These are phyloP conservation scores for Chlorella sp. DNA, from an alignment of 139 green algal genomes.

Conservation along the genomic window DNA sequence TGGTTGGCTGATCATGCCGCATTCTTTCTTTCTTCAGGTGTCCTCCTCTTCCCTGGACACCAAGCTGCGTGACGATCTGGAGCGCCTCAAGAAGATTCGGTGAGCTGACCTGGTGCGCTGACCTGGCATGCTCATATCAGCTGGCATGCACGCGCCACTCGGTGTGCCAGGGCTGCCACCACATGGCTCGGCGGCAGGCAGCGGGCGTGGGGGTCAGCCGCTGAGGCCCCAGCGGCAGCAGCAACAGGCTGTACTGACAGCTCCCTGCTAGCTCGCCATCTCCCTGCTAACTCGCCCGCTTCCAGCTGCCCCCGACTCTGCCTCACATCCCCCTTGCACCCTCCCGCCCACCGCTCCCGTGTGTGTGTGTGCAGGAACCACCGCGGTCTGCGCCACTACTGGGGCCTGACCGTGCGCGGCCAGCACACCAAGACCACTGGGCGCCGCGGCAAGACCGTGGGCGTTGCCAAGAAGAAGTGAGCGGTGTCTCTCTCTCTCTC, in stretches of 20 bases:
- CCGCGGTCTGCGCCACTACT: slow-evolving; percentile 98
- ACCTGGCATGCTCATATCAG: no score
- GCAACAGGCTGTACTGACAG: no score
- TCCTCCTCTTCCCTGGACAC: slow-evolving; percentile 91
- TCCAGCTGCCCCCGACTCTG: no score
- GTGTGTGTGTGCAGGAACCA: slow-evolving; percentile 92
- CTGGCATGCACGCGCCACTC: no score
- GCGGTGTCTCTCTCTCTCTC: not conserved
- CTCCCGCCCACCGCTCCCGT: no score
- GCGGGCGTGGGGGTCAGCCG: no score
- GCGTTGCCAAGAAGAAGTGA: slow-evolving; percentile 39
- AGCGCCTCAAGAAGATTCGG: slow-evolving; percentile 99
- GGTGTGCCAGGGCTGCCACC: no score
- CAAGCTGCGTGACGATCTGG: slow-evolving; percentile 96
- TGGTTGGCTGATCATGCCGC: no score
- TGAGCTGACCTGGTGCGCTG: slow-evolving; percentile 1
- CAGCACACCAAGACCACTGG: slow-evolving; percentile 99
- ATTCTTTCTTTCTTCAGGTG: slow-evolving; percentile 55
- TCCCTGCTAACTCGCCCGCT: not conserved
- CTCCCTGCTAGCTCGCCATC: not conserved
- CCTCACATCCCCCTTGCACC: no score
- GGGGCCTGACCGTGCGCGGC: slow-evolving; percentile 96
- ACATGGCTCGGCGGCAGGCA: no score
- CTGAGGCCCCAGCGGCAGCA: no score
- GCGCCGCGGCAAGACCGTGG: slow-evolving; percentile 90